Percentiles rank a stretch among this genome's conserved stretches.
Evolutionary conservation across 2,329 filamentous ascomycete species (phyloP).

Genomic region (Aureobasidium sp.): DNA sequence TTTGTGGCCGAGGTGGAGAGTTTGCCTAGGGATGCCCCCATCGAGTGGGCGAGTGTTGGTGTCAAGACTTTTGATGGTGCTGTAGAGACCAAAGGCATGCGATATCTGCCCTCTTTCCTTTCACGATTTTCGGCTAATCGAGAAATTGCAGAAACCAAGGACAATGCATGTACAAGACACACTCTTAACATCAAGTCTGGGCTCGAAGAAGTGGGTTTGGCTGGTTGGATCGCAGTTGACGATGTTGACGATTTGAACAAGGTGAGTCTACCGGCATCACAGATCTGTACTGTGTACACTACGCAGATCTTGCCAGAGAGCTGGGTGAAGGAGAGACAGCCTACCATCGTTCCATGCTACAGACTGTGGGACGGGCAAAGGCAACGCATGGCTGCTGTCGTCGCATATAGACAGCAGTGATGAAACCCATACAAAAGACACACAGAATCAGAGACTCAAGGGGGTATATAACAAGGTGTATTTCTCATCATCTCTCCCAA

Average conservation of each 20-base stretch:
- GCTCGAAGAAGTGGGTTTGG: not conserved
- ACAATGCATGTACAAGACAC: not conserved
- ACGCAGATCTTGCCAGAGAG: not conserved
- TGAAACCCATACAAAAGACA: not conserved
- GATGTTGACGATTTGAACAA: not conserved
- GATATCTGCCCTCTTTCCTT: not conserved
- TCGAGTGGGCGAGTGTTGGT: conserved; percentile 60
- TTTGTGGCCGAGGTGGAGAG: conserved; percentile 68
- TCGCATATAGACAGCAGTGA: conserved; percentile 6
- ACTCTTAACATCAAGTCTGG: not conserved
- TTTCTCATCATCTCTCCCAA: conserved; percentile 2
- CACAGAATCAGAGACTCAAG: not conserved
- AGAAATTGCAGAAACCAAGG: not conserved
- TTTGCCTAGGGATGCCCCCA: conserved; percentile 62
- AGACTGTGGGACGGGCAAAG: conserved; percentile 2
- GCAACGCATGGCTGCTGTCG: not conserved
- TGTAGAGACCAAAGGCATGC: not conserved
- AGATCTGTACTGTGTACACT: conserved; percentile 6
- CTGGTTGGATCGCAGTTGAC: not conserved
- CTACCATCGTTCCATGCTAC: conserved; percentile 10
- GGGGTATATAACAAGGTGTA: conserved; percentile 9
- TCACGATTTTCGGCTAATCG: too few species aligned
- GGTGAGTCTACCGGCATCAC: not conserved
- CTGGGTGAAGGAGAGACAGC: not conserved
- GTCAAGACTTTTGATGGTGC: not conserved